A percentile compares a stretch with the other conserved stretches of the same genome.
phyloP scores from a whole-genome alignment of 352 stramenopile species.

The Phytopythium boreale region DNA sequence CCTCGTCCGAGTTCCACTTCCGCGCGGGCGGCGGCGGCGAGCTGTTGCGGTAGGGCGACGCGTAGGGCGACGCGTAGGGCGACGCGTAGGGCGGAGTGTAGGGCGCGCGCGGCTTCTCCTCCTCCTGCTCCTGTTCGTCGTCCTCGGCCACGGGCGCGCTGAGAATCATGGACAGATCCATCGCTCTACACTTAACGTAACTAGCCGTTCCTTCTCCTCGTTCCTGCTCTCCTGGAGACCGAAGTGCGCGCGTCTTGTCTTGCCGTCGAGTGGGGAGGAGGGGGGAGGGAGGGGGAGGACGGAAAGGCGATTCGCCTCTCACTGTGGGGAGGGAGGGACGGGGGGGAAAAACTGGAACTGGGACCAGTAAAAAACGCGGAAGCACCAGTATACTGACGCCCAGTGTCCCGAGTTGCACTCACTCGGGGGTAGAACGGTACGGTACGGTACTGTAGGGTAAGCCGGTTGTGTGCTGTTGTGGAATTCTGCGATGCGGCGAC shows the following conservation, averaged over 20 bases:
- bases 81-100: constrained; percentile 5
- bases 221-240: no score
- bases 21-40: no score
- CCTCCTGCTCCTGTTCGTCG: constrained; percentile 1
- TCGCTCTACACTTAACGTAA: constrained; percentile 12
- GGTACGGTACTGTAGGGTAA: background rate
- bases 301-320: no score
- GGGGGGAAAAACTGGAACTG: constrained; percentile 34
- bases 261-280: no score
- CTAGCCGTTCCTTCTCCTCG: no score
- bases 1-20: constrained; percentile 51
- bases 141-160: constrained; percentile 38
- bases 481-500: constrained; percentile 31
- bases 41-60: no score
- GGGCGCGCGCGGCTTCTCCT: no score
- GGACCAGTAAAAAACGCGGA: constrained; percentile 35
- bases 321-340: constrained; percentile 11
- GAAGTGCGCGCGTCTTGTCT: constrained; percentile 7
- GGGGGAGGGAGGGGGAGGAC: no score
- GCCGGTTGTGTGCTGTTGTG: background rate
- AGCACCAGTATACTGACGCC: constrained; percentile 19
- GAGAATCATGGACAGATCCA: constrained; percentile 57
- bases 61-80: constrained; percentile 5
- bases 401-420: constrained; percentile 20
- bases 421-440: background rate